Conservation (phyloP, 192 early-diverging fungal species). For the Gamsiella multidivaricata region DNA sequence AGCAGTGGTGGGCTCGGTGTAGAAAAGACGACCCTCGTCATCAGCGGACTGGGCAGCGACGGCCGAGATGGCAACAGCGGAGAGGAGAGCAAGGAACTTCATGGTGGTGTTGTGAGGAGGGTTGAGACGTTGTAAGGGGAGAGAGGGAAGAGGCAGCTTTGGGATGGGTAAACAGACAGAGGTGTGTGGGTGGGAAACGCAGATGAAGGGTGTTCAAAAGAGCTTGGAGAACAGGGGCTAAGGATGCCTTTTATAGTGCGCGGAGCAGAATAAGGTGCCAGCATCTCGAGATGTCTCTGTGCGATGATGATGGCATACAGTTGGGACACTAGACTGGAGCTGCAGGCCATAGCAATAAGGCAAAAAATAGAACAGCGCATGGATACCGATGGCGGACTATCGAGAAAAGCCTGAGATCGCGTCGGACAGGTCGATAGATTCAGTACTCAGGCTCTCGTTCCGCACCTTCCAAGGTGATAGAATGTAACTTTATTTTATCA, state of each 20-base stretch:
- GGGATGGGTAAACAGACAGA: constrained; percentile 1
- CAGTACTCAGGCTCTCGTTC: background rate
- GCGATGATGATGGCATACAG: background rate
- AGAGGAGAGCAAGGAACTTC: constrained; percentile 36
- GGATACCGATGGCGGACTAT: too few relatives aligned
- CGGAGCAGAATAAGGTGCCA: background rate
- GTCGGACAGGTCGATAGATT: too few relatives aligned
- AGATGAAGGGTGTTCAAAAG: constrained; percentile 19
- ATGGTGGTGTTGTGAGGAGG: constrained; percentile 6
- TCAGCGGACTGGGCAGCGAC: constrained; percentile 37
- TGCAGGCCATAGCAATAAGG: too few relatives aligned
- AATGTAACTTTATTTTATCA: too few relatives aligned
- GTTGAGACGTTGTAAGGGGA: background rate
- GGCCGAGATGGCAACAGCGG: constrained; percentile 33
- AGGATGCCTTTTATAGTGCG: constrained; percentile 13
- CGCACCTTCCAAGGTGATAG: background rate
- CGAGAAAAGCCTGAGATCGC: too few relatives aligned
- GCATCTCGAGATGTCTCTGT: background rate
- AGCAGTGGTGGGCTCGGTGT: constrained; percentile 29
- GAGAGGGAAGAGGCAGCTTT: background rate
- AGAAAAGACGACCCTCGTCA: constrained; percentile 46
- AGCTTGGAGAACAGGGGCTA: background rate
- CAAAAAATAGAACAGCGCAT: too few relatives aligned
- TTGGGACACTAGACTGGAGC: background rate
- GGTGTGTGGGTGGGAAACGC: constrained; percentile 43